Conservation (phyloP, 1,284 basidiomycete genomes). For the Tilletia walkeri region DNA sequence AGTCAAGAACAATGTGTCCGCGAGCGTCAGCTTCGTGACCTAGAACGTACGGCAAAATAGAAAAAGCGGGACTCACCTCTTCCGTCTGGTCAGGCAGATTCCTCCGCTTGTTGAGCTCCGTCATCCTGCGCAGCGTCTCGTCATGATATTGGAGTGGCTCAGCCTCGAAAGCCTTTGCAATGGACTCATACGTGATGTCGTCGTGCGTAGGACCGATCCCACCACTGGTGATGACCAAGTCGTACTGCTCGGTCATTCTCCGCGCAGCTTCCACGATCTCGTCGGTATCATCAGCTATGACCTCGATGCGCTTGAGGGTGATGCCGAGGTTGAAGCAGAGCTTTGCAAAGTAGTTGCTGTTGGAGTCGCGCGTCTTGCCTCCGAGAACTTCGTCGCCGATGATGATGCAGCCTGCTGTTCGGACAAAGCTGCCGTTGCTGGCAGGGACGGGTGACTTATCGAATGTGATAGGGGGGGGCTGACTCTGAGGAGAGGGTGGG, state of each 20-base stretch:
- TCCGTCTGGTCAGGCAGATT: slow-evolving; percentile 65
- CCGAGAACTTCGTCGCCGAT: slow-evolving; percentile 67
- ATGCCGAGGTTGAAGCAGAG: slow-evolving; percentile 52
- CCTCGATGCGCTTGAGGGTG: slow-evolving; percentile 67
- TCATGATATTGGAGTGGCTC: slow-evolving; percentile 68
- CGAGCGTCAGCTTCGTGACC: no score
- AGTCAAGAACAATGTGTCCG: no score
- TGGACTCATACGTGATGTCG: slow-evolving; percentile 77
- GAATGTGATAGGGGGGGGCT: slow-evolving; percentile 23
- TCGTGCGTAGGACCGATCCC: slow-evolving; percentile 51
- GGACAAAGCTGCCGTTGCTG: slow-evolving; percentile 34
- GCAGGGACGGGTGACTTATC: slow-evolving; percentile 30
- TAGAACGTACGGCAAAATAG: neutral
- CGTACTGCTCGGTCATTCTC: slow-evolving; percentile 68
- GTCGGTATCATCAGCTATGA: slow-evolving; percentile 83
- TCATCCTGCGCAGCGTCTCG: slow-evolving; percentile 79
- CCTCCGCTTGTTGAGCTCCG: slow-evolving; percentile 64
- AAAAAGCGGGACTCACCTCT: slow-evolving; percentile 61
- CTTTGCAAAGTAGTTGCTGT: slow-evolving; percentile 63
- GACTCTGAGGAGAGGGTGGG: neutral
- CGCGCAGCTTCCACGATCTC: slow-evolving; percentile 84
- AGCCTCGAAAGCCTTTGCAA: slow-evolving; percentile 75
- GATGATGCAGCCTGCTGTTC: slow-evolving; percentile 47
- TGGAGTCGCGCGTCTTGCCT: slow-evolving; percentile 79
- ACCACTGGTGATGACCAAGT: slow-evolving; percentile 41